These are phyloP conservation scores for Hyaloscypha hepaticicola DNA, from an alignment of 495 filamentous ascomycete genomes.

Conservation along the genomic window DNA sequence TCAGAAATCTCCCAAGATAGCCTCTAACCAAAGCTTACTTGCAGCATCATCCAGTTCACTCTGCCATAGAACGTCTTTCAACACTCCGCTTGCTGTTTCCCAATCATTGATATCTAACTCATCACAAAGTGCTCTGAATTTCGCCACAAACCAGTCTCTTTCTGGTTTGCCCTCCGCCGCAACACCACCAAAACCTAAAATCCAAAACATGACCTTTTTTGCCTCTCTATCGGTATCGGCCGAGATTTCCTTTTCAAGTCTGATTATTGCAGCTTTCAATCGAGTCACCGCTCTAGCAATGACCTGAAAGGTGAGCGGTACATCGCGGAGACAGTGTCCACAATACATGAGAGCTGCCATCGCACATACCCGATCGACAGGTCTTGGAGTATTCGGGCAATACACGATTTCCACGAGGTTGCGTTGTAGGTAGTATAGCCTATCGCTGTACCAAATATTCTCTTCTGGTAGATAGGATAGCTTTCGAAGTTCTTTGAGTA, in stretches of 20 bases:
- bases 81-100: background rate
- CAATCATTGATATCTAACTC: constrained; percentile 3
- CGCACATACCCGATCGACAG: constrained; percentile 6
- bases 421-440: constrained; percentile 18
- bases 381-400: background rate
- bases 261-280: constrained; percentile 11
- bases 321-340: constrained; percentile 9
- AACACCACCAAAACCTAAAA: constrained; percentile 11
- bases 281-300: constrained; percentile 9
- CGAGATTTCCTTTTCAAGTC: background rate
- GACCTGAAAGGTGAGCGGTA: constrained; percentile 11
- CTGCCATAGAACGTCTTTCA: constrained; percentile 17
- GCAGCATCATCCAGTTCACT: constrained; percentile 12
- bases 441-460: constrained; percentile 25
- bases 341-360: constrained; percentile 16
- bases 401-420: constrained; percentile 13
- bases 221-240: background rate
- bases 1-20: background rate
- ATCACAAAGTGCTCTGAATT: background rate
- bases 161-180: constrained; percentile 16
- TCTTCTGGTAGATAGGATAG: constrained; percentile 8
- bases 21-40: constrained; percentile 5
- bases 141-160: constrained; percentile 16
- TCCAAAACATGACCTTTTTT: constrained; percentile 12
- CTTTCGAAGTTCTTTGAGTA: constrained; percentile 1